phyloP scores from a whole-genome alignment of 1,284 basidiomycete genomes.

The Tilletia walkeri region DNA sequence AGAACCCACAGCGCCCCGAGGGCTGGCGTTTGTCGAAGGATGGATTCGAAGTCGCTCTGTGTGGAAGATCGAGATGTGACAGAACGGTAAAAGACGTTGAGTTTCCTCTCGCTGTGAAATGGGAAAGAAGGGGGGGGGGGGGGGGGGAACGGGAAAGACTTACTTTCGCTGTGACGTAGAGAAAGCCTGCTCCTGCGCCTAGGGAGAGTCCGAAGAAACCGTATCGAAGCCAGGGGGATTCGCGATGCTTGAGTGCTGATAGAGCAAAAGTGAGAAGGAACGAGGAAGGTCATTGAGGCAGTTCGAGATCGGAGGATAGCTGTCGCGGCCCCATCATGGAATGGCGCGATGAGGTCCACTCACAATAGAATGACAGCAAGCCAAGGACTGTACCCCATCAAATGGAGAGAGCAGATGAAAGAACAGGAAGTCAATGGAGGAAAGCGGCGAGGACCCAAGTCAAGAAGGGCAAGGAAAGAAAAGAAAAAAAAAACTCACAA shows the following conservation, averaged over 20 bases:
- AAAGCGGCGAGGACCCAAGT: not conserved
- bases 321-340: not conserved
- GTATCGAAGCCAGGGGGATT: not conserved
- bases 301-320: conserved; percentile 26
- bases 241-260: conserved; percentile 13
- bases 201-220: not conserved
- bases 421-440: not conserved
- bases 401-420: conserved; percentile 35
- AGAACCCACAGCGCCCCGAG: conserved; percentile 57
- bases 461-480: not conserved
- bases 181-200: conserved; percentile 34
- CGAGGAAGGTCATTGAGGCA: conserved; percentile 19
- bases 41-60: conserved; percentile 43
- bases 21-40: conserved; percentile 52
- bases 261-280: too few relatives aligned
- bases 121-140: conserved; percentile 1
- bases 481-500: conserved; percentile 29
- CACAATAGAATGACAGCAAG: conserved; percentile 40
- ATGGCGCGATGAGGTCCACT: conserved; percentile 17
- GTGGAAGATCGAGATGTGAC: conserved; percentile 23
- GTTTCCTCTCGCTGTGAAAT: not conserved
- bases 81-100: not conserved
- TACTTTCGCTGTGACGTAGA: conserved; percentile 48
- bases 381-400: conserved; percentile 28
- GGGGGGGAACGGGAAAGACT: conserved; percentile 17